Evolutionary conservation across 1,284 basidiomycete genomes (phyloP).

Genomic region (Mycena citricolor): DNA sequence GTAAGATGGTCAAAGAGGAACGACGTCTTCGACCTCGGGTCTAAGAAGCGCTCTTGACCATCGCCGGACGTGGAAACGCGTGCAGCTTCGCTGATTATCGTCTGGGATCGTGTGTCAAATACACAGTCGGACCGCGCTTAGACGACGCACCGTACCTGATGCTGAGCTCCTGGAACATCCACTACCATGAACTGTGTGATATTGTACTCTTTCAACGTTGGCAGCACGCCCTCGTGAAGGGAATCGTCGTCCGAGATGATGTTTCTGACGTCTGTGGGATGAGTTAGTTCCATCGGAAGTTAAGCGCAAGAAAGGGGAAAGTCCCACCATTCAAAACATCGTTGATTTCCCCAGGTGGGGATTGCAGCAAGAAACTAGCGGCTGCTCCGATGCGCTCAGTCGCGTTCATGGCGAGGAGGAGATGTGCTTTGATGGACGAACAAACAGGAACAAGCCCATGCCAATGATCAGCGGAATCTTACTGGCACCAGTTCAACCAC

Average conservation of each 20-base stretch:
- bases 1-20: slow-evolving; percentile 83
- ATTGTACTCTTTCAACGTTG: slow-evolving; percentile 82
- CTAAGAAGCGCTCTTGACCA: slow-evolving; percentile 71
- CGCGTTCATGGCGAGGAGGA: slow-evolving; percentile 46
- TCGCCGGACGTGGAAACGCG: slow-evolving; percentile 40
- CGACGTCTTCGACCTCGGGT: slow-evolving; percentile 73
- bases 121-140: neutral
- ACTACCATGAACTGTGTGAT: slow-evolving; percentile 81
- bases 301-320: slow-evolving; percentile 7
- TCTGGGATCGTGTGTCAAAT: slow-evolving; percentile 52
- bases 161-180: slow-evolving; percentile 70
- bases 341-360: slow-evolving; percentile 94
- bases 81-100: slow-evolving; percentile 74
- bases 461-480: no score
- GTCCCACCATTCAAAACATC: slow-evolving; percentile 86
- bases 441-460: slow-evolving; percentile 7
- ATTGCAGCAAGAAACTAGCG: slow-evolving; percentile 79
- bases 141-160: slow-evolving; percentile 62
- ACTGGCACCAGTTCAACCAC: no score
- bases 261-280: slow-evolving; percentile 73
- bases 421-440: neutral
- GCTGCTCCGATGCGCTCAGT: slow-evolving; percentile 69
- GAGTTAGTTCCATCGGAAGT: slow-evolving; percentile 5
- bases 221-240: slow-evolving; percentile 74
- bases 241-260: slow-evolving; percentile 84